These are phyloP conservation scores for Amanita molliuscula DNA, from an alignment of 768 basidiomycete species.

Conservation along the genomic window DNA sequence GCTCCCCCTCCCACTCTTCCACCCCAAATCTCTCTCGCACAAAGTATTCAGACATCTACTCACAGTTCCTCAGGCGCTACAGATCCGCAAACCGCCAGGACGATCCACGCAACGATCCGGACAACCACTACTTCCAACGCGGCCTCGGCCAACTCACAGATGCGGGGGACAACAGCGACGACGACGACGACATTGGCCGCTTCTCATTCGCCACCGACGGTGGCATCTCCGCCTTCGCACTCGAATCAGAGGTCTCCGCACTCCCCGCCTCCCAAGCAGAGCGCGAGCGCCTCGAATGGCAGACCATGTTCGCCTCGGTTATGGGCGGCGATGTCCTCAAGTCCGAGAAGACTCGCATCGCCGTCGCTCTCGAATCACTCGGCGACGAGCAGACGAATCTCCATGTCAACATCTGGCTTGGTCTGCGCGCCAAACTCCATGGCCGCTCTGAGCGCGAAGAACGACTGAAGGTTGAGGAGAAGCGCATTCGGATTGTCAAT, in stretches of 20 bases:
- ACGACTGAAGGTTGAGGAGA: slow-evolving; percentile 70
- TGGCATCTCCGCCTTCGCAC: slow-evolving; percentile 34
- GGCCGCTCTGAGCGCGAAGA: slow-evolving; percentile 78
- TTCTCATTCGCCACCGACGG: slow-evolving; percentile 28
- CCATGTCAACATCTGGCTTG: slow-evolving; percentile 76
- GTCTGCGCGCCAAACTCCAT: slow-evolving; percentile 79
- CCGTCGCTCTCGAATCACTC: slow-evolving; percentile 61
- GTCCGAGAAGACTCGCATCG: slow-evolving; percentile 90
- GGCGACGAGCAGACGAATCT: slow-evolving; percentile 60
- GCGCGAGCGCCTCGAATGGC: slow-evolving; percentile 87
- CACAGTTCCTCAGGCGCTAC: slow-evolving; percentile 72
- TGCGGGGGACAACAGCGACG: slow-evolving; percentile 67
- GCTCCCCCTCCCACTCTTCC: slow-evolving; percentile 16
- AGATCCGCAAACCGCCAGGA: slow-evolving; percentile 51
- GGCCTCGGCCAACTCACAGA: slow-evolving; percentile 58
- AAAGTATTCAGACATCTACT: slow-evolving; percentile 54
- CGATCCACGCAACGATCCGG: slow-evolving; percentile 72
- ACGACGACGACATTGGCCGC: slow-evolving; percentile 46
- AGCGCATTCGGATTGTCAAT: slow-evolving; percentile 73
- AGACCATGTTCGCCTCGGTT: slow-evolving; percentile 89
- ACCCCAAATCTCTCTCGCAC: slow-evolving; percentile 6
- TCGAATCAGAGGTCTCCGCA: slow-evolving; percentile 48
- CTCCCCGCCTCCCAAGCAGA: slow-evolving; percentile 66
- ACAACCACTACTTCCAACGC: slow-evolving; percentile 70
- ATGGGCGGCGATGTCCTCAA: slow-evolving; percentile 90